Base-by-base conservation (phyloP, 2,329 filamentous ascomycete species). In the Aspergillus bombycis region DNA sequence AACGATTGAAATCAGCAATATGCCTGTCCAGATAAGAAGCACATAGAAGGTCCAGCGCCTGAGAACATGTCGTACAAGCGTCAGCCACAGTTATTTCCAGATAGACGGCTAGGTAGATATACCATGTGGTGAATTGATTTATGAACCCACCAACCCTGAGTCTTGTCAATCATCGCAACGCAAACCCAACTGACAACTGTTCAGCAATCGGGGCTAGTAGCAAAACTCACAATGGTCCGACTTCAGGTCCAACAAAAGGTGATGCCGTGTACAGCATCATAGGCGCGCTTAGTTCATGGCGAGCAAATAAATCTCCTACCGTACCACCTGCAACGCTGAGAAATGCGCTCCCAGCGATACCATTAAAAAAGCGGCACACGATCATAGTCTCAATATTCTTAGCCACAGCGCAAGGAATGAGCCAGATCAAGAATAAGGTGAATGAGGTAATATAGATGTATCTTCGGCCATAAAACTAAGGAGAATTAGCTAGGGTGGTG, bases 11-110 rank as follows among this genome's bases (percentile, higher is more conserved):
- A 84, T 74, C 57, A 92, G 83, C 71, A 93, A 78, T 9, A 82
- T 77, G n/a, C 83, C 86, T 1, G 88, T 84, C 93, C 92, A 96
- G 57, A 97, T 96, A 57, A 96, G 79, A 63, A 96, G 82, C 4
- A 93, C 84, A 74, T 94, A 97, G 77, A 95, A 94, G 0, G 89
- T 91, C 91, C 91, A 95, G 58, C 91, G 82, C 90, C 79, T 80
- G 54, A 8, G 28, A 19, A 43, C 23, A 46, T 11, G 53, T 34
- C 56, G 34, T 56, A 54, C n/a, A 34, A 14, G 34, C 8, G 32
- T 60, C 58, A 61, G 60, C 69, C 66, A 43, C 41, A 48, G 8
- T 23, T 9, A 55, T 36, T 28, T 19, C 10, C 6, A n/a, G 8
- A n/a, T 26, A 9, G 48, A 53, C 26, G 48, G 56, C 11, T 38